Evolutionary conservation across 2,329 filamentous ascomycete genomes (phyloP).

Genomic region (Colletotrichum eleusines): DNA sequence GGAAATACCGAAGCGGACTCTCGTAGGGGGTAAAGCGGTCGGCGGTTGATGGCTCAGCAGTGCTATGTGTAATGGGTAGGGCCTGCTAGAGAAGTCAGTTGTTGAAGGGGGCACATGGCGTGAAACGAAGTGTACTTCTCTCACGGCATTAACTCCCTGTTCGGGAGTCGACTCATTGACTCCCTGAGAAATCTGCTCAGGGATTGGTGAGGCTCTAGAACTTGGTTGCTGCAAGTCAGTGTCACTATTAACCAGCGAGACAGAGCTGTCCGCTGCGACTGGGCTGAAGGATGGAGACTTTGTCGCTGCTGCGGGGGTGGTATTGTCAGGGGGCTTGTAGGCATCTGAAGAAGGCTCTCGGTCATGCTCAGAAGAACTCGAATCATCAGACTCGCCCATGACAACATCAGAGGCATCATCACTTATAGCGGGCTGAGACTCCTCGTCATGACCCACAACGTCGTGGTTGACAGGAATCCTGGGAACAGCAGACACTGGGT

Average conservation of each 20-base stretch:
- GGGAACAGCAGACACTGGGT: constrained; percentile 1
- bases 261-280: constrained; percentile 42
- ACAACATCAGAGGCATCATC: constrained; percentile 39
- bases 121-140: constrained; percentile 59
- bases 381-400: constrained; percentile 40
- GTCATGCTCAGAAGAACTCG: constrained; percentile 41
- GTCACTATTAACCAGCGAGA: constrained; percentile 46
- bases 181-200: constrained; percentile 41
- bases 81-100: constrained; percentile 44
- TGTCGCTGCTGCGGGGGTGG: constrained; percentile 61
- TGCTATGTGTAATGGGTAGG: constrained; percentile 37
- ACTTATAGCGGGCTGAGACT: constrained; percentile 25
- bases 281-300: constrained; percentile 62
- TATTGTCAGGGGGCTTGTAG: constrained; percentile 67
- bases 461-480: constrained; percentile 2
- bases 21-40: constrained; percentile 71
- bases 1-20: constrained; percentile 86
- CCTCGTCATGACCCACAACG: background rate
- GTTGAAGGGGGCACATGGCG: constrained; percentile 35
- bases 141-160: constrained; percentile 46
- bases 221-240: constrained; percentile 45
- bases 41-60: constrained; percentile 28
- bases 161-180: constrained; percentile 44
- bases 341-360: constrained; percentile 56
- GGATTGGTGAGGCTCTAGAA: constrained; percentile 42